Percentiles rank a stretch among this genome's conserved stretches.
These are phyloP conservation scores for Saccharomyces paradoxus DNA, from an alignment of 805 yeast genomes.

Conservation along the genomic window DNA sequence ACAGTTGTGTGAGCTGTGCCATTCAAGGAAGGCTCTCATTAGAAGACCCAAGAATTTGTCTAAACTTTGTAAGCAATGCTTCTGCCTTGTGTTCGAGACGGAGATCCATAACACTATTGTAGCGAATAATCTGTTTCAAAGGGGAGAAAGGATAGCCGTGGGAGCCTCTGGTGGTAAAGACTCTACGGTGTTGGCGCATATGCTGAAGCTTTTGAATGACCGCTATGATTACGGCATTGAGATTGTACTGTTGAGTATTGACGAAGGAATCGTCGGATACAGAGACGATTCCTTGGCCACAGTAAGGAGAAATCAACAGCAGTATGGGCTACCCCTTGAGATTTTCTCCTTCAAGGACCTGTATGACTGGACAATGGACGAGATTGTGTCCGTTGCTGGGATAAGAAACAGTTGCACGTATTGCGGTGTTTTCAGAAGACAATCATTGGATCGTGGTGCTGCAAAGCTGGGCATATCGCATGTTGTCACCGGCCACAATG, in stretches of 20 bases:
- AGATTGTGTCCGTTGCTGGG: constrained; percentile 90
- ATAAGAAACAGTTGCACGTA: constrained; percentile 91
- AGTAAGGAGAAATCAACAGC: constrained; percentile 84
- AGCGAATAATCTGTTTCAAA: constrained; percentile 56
- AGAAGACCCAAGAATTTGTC: constrained; percentile 88
- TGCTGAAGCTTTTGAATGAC: constrained; percentile 80
- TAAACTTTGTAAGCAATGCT: constrained; percentile 85
- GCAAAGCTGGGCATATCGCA: constrained; percentile 75
- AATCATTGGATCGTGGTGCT: constrained; percentile 94
- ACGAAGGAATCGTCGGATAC: constrained; percentile 95
- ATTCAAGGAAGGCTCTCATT: constrained; percentile 72
- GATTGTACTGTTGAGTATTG: constrained; percentile 75
- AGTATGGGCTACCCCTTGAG: constrained; percentile 70
- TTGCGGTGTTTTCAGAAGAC: constrained; percentile 95
- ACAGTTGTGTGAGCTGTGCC: constrained; percentile 76
- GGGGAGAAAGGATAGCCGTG: constrained; percentile 86
- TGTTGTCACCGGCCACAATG: constrained; percentile 97
- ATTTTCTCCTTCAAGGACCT: constrained; percentile 81
- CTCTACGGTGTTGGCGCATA: constrained; percentile 87
- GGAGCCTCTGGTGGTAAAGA: constrained; percentile 99
- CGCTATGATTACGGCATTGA: constrained; percentile 82
- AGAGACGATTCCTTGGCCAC: constrained; percentile 96
- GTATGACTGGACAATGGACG: constrained; percentile 98
- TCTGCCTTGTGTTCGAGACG: constrained; percentile 83
- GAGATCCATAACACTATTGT: constrained; percentile 89